Conservation (phyloP, 306 rosid species). For the Prunus dulcis region DNA sequence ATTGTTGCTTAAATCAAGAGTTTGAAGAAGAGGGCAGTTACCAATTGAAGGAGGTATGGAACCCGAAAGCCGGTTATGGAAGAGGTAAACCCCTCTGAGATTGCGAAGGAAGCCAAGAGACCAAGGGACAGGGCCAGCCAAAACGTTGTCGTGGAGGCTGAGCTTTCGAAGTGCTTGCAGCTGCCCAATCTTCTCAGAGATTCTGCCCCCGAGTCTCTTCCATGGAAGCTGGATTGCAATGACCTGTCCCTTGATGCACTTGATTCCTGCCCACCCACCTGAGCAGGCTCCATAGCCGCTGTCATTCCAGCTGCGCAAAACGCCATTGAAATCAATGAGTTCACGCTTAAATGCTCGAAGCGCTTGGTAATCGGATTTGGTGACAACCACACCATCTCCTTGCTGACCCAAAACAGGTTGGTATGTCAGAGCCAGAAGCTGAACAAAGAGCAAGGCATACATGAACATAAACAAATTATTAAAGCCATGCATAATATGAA, state of each 20-base stretch:
- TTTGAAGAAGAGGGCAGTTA: constrained; percentile 65
- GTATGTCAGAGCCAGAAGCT: constrained; percentile 19
- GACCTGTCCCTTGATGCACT: constrained; percentile 84
- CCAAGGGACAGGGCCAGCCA: constrained; percentile 60
- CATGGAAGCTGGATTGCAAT: constrained; percentile 93
- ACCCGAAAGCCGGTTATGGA: constrained; percentile 84
- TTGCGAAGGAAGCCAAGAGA: constrained; percentile 68
- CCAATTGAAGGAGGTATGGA: constrained; percentile 78
- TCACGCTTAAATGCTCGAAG: constrained; percentile 65
- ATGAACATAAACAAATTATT: not conserved
- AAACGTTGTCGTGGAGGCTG: constrained; percentile 70
- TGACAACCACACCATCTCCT: constrained; percentile 66
- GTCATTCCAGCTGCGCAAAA: constrained; percentile 77
- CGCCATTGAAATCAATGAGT: constrained; percentile 57
- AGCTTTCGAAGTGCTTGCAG: constrained; percentile 75
- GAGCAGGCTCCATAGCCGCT: constrained; percentile 79
- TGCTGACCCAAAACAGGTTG: constrained; percentile 38
- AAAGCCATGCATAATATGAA: constrained; percentile 19
- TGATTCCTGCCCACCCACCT: constrained; percentile 89
- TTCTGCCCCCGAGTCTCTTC: constrained; percentile 77
- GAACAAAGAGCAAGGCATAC: constrained; percentile 31
- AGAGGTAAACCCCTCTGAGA: constrained; percentile 91
- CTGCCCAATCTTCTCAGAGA: constrained; percentile 71
- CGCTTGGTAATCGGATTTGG: constrained; percentile 56
- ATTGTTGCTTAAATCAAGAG: constrained; percentile 82